A percentile compares a stretch with the other conserved stretches of the same genome.
Conservation (phyloP, 345 rosid genomes). For the Dimocarpus longan region DNA sequence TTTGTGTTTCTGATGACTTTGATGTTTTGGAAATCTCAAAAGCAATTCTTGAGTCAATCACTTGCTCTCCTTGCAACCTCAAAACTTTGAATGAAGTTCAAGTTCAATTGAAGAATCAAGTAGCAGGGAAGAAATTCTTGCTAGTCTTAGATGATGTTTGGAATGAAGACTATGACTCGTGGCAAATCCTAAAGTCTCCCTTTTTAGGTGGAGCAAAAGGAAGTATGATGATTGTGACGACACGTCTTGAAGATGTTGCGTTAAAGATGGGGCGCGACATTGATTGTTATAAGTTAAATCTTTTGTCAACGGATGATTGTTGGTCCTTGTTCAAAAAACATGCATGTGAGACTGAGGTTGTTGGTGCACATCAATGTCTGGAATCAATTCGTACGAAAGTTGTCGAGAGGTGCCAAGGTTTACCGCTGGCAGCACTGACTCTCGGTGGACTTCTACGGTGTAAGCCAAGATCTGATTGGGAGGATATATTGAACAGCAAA, state of each 20-base stretch:
- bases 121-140: slow-evolving; percentile 1
- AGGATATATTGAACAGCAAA: slow-evolving; percentile 10
- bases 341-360: background rate
- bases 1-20: slow-evolving; percentile 14
- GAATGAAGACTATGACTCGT: background rate
- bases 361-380: background rate
- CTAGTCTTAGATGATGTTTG: slow-evolving; percentile 17
- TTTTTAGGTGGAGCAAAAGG: slow-evolving; percentile 8
- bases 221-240: slow-evolving; percentile 4
- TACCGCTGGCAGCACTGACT: slow-evolving; percentile 25
- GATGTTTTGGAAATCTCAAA: slow-evolving; percentile 14
- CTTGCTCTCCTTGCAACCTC: background rate
- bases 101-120: background rate
- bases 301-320: slow-evolving; percentile 17
- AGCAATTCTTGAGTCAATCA: slow-evolving; percentile 17
- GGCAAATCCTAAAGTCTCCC: background rate
- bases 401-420: slow-evolving; percentile 23
- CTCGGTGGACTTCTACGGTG: slow-evolving; percentile 27
- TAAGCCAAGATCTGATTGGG: slow-evolving; percentile 9
- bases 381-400: slow-evolving; percentile 6
- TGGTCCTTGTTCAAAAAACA: slow-evolving; percentile 22
- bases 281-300: background rate
- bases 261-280: background rate
- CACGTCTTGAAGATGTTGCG: background rate
- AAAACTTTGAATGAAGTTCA: background rate